Evolutionary conservation across 2,329 filamentous ascomycete genomes (phyloP), one percentile per base, ranked within the genome.

Genomic region (Cladophialophora bantiana): DNA sequence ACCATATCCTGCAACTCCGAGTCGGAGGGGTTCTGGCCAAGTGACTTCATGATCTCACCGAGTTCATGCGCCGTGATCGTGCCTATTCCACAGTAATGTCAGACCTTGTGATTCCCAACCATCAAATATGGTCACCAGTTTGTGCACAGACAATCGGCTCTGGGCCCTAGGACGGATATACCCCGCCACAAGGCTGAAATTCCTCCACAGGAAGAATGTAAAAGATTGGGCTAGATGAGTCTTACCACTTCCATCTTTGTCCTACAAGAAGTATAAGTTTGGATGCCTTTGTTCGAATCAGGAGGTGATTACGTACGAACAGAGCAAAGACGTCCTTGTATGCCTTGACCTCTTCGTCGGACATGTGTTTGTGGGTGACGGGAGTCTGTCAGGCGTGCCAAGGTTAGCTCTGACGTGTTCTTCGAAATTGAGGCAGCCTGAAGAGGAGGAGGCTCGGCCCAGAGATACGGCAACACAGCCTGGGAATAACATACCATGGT

Each of bases 41-140:
- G 85, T 65, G 85, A 86, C 75, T 83, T 82, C 86, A 89, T 89
- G 72, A 89, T 86, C 60, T 84, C 85, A 75, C 86, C 86, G 62
- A 89, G 82, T 77, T 89, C 87, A 73, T 84, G 84, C 74, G 85
- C 86, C 68, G 86, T 88, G 80, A 89, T 89, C 76, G 87, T 84
- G 69, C 86, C 86, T 88, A 73, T 70, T 52, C 13, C 50, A 35
- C 38, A 18, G 52, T 50, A 50, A 68, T 42, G 56, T 56, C 26
- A 58, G 52, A 26, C 13, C 13, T 12, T 4, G 10, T 48, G 45
- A 50, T 10, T 31, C 45, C 20, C 9, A 31, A 13, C 12, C 9
- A 12, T 3, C 26, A 26, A 18, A 50, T 12, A 15, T 58, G 13
- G 40, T 42, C 54, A 15, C 58, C 12, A 67, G n/a, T 58, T 32